Evolutionary conservation across 164 flowering plant species (phyloP), one percentile per base, ranked within the genome.

Genomic region (Taxillus chinensis): DNA sequence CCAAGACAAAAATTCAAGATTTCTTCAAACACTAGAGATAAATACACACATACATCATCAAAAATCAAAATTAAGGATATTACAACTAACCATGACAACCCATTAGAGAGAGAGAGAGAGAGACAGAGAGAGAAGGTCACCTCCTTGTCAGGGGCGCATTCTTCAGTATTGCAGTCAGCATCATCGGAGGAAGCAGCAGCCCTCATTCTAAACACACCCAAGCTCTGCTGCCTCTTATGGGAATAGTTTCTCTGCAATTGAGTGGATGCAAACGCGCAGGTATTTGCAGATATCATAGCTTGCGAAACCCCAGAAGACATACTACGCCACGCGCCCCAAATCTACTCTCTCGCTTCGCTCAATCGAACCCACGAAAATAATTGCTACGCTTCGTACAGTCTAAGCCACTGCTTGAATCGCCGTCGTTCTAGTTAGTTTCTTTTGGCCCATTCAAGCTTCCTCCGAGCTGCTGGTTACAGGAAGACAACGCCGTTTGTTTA

Each of bases 61-160:
- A 27, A 0, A 27, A 27, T 27, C 27, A 27, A 27, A 27, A 27
- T 27, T 27, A 27, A 27, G 27, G 27, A 27, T 27, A 27, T 27
- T 27, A 27, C 27, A 27, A 27, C 27, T 27, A 27, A 27, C 16
- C 7, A 56, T 7, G 5, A n/a, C 15, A 15, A 50, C 43, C 14
- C 13, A 52, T 9, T 57, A 8, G 50, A 41, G 38, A 59, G 8
- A 39, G 39, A 40, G 7, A 39, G 8, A 8, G 7, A 39, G 39
- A 40, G 7, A 39, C 5, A 8, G 7, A 16, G 55, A 41, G 7
- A 43, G n/a, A 51, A 43, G 39, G 40, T 39, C n/a, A 88, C 98
- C 93, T 92, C 98, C 64, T 92, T 92, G 54, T 92, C 98, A 62
- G 98, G 98, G 48, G 98, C 98, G 68, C 98, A 92, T 75, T 89